Evolutionary conservation across 2,329 filamentous ascomycete genomes (phyloP), one percentile per base, ranked within the genome.

Genomic region (Aspergillus transmontanensis): DNA sequence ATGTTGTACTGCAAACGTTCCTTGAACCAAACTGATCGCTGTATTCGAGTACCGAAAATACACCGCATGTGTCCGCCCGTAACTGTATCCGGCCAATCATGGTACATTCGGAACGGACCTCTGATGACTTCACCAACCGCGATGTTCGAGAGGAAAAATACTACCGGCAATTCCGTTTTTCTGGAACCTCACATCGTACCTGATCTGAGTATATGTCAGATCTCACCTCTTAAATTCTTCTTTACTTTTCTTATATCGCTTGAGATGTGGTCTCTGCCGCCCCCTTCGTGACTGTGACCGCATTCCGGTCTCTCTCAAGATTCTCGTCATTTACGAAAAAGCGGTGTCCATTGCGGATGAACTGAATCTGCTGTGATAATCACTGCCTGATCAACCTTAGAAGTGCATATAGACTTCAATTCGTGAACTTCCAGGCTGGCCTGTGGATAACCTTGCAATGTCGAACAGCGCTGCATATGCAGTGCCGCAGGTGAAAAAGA

Each of bases 391-490:
- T n/a, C 23, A 61, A 51, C 7, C 1, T 23, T 30, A 14, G 21
- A 39, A 50, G 41, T 34, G 19, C 34, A 36, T 28, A 39, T 23
- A 55, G 23, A 36, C n/a, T 43, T 51, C 36, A 14, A 16, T 36
- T 21, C 41, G 51, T 51, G 55, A 57, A 41, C 57, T 41, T 50
- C 56, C 53, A 50, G 60, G 63, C 26, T 51, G 41, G 43, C 60
- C 60, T 62, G 56, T 32, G 62, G 58, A 50, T 30, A 43, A 54
- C 43, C 53, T 48, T 60, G 58, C 58, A 48, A 77, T 77, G 75
- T 74, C 74, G 32, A 72, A 73, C 62, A 75, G 75, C 68, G 69
- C 68, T 59, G 64, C 70, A 32, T 71, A 71, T 59, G 64, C 66
- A 14, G 69, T 71, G 66, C 69, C 74, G 59, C 71, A 67, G 61